Base-by-base conservation (phyloP, 495 filamentous ascomycete species). In the Mytilinidion resinicola region DNA sequence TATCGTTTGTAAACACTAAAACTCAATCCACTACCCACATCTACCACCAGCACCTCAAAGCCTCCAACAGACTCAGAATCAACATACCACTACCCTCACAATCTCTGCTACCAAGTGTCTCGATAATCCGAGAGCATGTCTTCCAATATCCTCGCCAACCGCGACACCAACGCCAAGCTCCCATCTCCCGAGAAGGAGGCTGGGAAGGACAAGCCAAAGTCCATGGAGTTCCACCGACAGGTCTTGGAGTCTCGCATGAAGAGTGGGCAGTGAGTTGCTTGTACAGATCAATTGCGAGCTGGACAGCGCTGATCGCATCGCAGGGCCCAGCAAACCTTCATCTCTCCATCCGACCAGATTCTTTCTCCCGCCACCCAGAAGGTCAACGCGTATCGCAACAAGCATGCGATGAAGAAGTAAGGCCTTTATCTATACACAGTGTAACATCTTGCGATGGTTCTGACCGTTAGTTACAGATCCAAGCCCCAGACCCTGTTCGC, bases 331-430 rank as follows among this genome's bases (percentile, higher is more conserved):
- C 80, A 83, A 66, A 74, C 80, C 57, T 96, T 95, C 74, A 76
- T 96, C 68, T 93, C 88, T n/a, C 91, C 91, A 0, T 93, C 89
- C 10, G 91, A 96, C 68, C 86, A 83, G 69, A 89, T 96, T 73
- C 86, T 95, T 86, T 90, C 86, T 59, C 91, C 91, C 14, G 91
- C 89, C 72, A 91, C 89, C n/a, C 85, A 88, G 74, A 96, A 96
- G 74, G 73, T 96, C 65, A 86, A 77, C 52, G 85, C 87, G 47
- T 82, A 91, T 69, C 90, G 90, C 76, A 86, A 82, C 69, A 91
- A 91, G 78, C 85, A 86, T 38, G 86, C 88, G 64, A 72, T 73
- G 63, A 88, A 86, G 54, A 67, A 68, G 71, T 72, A 61, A 51
- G 64, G 1, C 14, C 42, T 44, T 21, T 8, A 35, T 58, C 19